Conservation (phyloP, 306 rosid genomes). For the Rosa lucieae region DNA sequence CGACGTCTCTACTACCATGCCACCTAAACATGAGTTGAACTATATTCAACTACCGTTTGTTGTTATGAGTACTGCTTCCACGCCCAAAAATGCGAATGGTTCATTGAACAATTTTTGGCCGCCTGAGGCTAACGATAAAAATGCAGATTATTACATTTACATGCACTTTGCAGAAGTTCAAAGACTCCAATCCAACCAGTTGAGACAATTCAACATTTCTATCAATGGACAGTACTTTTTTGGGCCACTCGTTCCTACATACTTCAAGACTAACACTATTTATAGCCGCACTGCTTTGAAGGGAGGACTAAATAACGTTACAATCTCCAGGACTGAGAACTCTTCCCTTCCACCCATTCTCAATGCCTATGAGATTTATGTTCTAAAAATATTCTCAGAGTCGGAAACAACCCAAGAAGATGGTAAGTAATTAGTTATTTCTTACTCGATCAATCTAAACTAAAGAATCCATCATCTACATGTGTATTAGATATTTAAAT, state of each 20-base stretch:
- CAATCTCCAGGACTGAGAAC: neutral
- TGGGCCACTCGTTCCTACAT: neutral
- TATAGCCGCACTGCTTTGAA: no score
- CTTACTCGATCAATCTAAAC: neutral
- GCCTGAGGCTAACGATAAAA: neutral
- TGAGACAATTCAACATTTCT: neutral
- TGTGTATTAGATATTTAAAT: no score
- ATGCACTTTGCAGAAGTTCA: conserved; percentile 24
- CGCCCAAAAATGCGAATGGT: no score
- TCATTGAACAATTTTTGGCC: neutral
- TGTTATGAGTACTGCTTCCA: no score
- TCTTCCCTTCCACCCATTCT: neutral
- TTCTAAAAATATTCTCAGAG: neutral
- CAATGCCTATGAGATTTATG: neutral
- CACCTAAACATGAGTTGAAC: no score
- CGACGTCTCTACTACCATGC: no score
- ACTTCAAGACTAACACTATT: conserved; percentile 18
- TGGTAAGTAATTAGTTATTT: neutral
- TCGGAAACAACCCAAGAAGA: neutral
- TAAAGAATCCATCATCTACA: neutral
- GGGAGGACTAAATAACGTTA: no score
- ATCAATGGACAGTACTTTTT: conserved; percentile 2
- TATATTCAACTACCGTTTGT: no score
- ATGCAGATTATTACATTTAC: conserved; percentile 2
- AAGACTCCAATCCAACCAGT: conserved; percentile 6